Percentiles rank a stretch among this genome's conserved stretches.
Evolutionary conservation across 768 basidiomycete genomes (phyloP).

Genomic region (Rhodotorula diobovata): DNA sequence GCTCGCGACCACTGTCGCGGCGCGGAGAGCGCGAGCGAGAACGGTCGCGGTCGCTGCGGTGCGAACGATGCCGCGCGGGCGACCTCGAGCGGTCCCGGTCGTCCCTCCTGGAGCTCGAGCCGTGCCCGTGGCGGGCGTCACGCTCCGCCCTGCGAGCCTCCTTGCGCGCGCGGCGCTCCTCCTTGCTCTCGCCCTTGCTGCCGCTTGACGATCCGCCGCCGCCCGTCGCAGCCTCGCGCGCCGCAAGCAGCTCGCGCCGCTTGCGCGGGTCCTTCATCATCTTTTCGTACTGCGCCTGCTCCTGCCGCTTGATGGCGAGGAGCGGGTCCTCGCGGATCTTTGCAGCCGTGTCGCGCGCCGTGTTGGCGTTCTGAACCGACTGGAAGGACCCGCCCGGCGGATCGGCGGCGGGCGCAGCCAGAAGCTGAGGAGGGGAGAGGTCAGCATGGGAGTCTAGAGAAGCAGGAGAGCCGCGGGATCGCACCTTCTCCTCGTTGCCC

Average conservation of each 20-base stretch:
- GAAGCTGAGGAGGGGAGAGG: constrained; percentile 4
- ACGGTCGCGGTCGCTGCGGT: constrained; percentile 9
- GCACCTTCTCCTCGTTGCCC: constrained; percentile 75
- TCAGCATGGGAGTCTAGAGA: not conserved
- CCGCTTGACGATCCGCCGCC: constrained; percentile 47
- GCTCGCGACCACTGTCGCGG: constrained; percentile 36
- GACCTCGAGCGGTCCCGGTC: constrained; percentile 27
- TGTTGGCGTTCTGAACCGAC: constrained; percentile 72
- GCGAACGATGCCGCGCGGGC: not conserved
- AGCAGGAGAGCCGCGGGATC: constrained; percentile 30
- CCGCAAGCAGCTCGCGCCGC: constrained; percentile 58
- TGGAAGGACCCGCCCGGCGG: constrained; percentile 31
- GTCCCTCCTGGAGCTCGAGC: constrained; percentile 47
- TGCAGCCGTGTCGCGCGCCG: constrained; percentile 73
- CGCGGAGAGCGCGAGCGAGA: constrained; percentile 43
- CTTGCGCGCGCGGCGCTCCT: constrained; percentile 58
- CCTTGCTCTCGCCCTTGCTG: constrained; percentile 66
- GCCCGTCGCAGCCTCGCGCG: not conserved
- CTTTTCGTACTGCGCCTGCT: constrained; percentile 79
- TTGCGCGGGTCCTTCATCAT: constrained; percentile 69
- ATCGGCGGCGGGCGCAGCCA: constrained; percentile 10
- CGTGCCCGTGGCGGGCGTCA: constrained; percentile 45
- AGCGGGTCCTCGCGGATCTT: constrained; percentile 96
- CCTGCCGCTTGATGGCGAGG: constrained; percentile 96
- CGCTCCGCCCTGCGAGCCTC: constrained; percentile 57